Percentiles rank a stretch among this genome's conserved stretches.
Conservation (phyloP, 2,329 filamentous ascomycete species). For the Coniochaeta sp. region DNA sequence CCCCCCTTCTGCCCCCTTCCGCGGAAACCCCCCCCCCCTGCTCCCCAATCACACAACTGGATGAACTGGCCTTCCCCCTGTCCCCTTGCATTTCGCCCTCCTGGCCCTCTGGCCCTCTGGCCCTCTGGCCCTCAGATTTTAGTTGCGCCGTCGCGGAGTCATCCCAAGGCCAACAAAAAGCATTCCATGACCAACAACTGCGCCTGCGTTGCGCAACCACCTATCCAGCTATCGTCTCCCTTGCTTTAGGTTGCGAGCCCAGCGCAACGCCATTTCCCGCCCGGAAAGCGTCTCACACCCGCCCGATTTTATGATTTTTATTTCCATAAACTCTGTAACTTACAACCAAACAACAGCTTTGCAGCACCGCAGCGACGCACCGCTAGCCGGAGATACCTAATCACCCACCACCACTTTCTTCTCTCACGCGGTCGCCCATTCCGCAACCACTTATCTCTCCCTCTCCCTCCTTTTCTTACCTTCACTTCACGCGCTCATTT, state of each 20-base stretch:
- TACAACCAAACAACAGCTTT: conserved; percentile 15
- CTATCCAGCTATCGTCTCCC: too few relatives aligned
- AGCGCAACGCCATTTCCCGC: not conserved
- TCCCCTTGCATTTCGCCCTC: conserved; percentile 2
- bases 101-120: too few relatives aligned
- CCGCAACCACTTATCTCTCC: conserved; percentile 4
- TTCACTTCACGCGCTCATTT: conserved; percentile 24
- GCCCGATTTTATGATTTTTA: conserved; percentile 13
- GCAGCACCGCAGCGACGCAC: conserved; percentile 8
- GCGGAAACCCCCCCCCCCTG: not conserved
- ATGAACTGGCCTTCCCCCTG: not conserved
- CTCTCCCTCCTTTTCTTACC: too few relatives aligned
- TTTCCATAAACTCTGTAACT: conserved; percentile 16
- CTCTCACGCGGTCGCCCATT: conserved; percentile 1
- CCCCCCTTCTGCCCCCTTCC: too few relatives aligned
- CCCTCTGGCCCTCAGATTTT: too few relatives aligned
- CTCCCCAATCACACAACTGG: conserved; percentile 2
- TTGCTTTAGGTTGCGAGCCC: conserved; percentile 1
- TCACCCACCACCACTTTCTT: conserved; percentile 12
- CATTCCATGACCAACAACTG: not conserved
- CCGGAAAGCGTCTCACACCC: not conserved
- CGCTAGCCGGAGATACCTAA: conserved; percentile 3
- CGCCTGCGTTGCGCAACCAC: not conserved
- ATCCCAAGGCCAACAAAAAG: not conserved
- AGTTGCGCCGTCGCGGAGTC: conserved; percentile 1